Conservation (phyloP, 2,329 filamentous ascomycete genomes). For the Cladophialophora bantiana region DNA sequence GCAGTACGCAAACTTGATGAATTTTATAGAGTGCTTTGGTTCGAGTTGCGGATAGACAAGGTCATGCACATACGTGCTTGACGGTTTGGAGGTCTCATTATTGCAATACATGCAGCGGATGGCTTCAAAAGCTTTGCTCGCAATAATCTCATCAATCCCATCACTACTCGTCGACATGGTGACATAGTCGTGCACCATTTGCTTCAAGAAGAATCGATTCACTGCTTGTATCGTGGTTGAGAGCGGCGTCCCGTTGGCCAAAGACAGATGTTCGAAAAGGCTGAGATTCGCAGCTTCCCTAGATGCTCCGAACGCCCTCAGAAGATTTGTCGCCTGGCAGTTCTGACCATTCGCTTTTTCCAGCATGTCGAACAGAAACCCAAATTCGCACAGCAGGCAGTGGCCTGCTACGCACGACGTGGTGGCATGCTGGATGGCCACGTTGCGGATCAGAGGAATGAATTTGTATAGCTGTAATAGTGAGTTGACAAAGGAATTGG, state of each 20-base stretch:
- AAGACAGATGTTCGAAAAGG: slow-evolving; percentile 78
- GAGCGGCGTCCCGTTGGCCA: slow-evolving; percentile 70
- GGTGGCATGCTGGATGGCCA: slow-evolving; percentile 87
- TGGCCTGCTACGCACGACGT: slow-evolving; percentile 81
- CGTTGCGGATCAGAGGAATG: slow-evolving; percentile 84
- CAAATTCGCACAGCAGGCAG: slow-evolving; percentile 91
- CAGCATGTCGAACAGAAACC: slow-evolving; percentile 96
- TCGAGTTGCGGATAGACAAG: slow-evolving; percentile 70
- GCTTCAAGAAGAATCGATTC: slow-evolving; percentile 83
- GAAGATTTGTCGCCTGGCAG: slow-evolving; percentile 93
- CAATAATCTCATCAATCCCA: slow-evolving; percentile 72
- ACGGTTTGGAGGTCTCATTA: slow-evolving; percentile 82
- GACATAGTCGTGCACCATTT: slow-evolving; percentile 77
- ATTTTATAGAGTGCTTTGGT: slow-evolving; percentile 59
- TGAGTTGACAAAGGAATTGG: slow-evolving; percentile 94
- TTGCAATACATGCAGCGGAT: slow-evolving; percentile 87
- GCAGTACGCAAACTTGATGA: slow-evolving; percentile 79
- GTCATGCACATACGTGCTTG: slow-evolving; percentile 82
- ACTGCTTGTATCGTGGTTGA: slow-evolving; percentile 85
- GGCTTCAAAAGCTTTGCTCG: slow-evolving; percentile 53
- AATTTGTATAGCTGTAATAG: slow-evolving; percentile 91
- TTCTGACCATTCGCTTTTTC: slow-evolving; percentile 93
- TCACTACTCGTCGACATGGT: slow-evolving; percentile 68
- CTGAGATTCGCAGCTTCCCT: slow-evolving; percentile 79
- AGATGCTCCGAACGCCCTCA: slow-evolving; percentile 86